Percentiles rank a stretch among this genome's conserved stretches.
Evolutionary conservation across 164 flowering plant species (phyloP).

Genomic region (Warburgia ugandensis): DNA sequence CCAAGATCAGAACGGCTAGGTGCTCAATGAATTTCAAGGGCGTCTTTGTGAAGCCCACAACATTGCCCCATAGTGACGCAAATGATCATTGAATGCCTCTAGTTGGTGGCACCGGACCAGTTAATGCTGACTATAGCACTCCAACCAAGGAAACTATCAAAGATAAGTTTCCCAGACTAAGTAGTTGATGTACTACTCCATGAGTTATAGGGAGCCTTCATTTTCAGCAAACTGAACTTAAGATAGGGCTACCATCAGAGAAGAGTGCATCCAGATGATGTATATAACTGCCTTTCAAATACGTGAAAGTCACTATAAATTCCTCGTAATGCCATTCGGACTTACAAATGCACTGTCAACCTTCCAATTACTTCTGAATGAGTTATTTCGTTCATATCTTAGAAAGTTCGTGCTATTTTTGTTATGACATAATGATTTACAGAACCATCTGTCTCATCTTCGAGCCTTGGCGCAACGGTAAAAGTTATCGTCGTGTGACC

Average conservation of each 20-base stretch:
- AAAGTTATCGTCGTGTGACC: no score
- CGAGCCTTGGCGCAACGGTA: no score
- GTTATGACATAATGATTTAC: neutral
- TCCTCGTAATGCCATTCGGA: no score
- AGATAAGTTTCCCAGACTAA: neutral
- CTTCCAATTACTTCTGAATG: no score
- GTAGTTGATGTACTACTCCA: neutral
- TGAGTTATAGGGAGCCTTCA: neutral
- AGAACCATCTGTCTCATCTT: neutral
- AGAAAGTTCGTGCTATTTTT: no score
- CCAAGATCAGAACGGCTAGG: neutral
- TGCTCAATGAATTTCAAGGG: neutral
- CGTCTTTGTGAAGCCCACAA: slow-evolving; percentile 1
- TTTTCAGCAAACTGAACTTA: neutral
- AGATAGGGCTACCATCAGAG: neutral
- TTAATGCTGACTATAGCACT: neutral
- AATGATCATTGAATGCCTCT: slow-evolving; percentile 4
- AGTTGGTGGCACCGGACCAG: neutral
- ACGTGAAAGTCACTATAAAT: neutral
- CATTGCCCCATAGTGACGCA: neutral
- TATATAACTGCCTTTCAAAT: neutral
- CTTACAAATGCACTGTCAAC: neutral
- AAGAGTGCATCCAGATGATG: neutral
- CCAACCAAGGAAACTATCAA: neutral
- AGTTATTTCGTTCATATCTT: neutral